phyloP scores from a whole-genome alignment of 345 rosid genomes.

The Citrus trifoliata region DNA sequence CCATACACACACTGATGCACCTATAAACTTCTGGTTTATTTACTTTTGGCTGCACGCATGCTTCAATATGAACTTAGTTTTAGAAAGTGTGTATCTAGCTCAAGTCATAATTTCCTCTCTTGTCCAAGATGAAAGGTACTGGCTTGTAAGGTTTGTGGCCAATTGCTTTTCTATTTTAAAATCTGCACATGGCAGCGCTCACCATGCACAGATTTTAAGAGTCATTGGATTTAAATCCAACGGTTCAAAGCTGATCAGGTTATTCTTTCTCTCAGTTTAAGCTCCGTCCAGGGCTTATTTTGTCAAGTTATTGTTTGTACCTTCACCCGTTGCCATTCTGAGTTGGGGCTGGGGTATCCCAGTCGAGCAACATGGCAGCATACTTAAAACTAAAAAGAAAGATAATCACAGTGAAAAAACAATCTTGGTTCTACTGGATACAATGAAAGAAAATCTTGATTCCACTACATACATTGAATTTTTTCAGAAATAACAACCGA shows the following conservation, averaged over 20 bases:
- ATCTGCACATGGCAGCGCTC: too few species aligned
- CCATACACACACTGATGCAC: background rate
- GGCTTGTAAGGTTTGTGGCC: conserved; percentile 94
- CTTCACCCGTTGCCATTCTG: background rate
- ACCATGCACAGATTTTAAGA: too few species aligned
- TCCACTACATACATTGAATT: too few species aligned
- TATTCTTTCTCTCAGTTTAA: background rate
- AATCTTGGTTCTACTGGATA: too few species aligned
- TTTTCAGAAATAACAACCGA: too few species aligned
- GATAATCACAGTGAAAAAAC: too few species aligned
- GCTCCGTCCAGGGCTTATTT: background rate
- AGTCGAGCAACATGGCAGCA: background rate
- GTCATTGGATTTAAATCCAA: too few species aligned
- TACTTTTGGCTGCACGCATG: background rate
- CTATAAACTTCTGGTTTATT: background rate
- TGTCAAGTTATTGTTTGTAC: background rate
- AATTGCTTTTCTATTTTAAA: conserved; percentile 52
- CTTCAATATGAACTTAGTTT: background rate
- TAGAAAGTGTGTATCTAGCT: too few species aligned
- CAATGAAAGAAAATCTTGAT: too few species aligned
- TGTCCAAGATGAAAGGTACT: conserved; percentile 70
- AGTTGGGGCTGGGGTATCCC: background rate
- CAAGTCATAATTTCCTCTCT: background rate
- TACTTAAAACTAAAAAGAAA: background rate
- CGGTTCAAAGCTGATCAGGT: conserved; percentile 69